Base-by-base conservation (phyloP, 164 flowering plant species). In the Cinnamomum chago region DNA sequence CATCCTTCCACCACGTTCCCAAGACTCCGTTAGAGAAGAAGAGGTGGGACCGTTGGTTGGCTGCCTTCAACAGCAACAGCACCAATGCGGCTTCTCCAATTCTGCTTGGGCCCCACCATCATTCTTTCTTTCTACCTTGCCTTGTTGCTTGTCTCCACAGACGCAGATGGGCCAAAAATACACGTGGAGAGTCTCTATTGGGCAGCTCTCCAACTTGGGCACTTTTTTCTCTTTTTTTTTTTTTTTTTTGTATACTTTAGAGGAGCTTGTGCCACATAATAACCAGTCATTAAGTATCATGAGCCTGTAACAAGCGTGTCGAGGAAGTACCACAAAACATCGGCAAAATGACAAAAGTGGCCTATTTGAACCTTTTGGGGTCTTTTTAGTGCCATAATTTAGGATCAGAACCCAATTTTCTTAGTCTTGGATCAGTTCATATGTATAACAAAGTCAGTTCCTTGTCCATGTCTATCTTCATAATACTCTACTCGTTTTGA, bases 61-160 rank as follows among this genome's bases (percentile, higher is more conserved):
- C 78, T 82, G 80, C 75, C 72, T 71, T 74, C 74, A 15, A 75
- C 81, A 73, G 83, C 82, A 82, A 81, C 77, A 75, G 74, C 73
- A 65, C 79, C 65, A 72, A 84, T 84, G 89, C 87, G 74, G 86
- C 75, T 82, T 80, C 81, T 71, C 73, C 71, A 83, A 84, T 79
- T 71, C 81, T 70, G 75, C 78, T 77, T 64, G 89, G 86, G 87
- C 58, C 87, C 87, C 35, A 33, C 77, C 78, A 79, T 82, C 80
- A 76, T 82, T 70, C 70, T 80, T 76, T 65, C 51, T 58, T 73
- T 64, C 28, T 7, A 15, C 35, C 70, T 28, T 40, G 30, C 70
- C 65, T 78, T 65, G 52, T 52, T 66, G 67, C 40, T 40, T 10
- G 23, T 60, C 65, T 20, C 65, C 67, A 7, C 33, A 64, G 28